Evolutionary conservation across 768 basidiomycete genomes (phyloP).

Genomic region (Lactifluus volemus): DNA sequence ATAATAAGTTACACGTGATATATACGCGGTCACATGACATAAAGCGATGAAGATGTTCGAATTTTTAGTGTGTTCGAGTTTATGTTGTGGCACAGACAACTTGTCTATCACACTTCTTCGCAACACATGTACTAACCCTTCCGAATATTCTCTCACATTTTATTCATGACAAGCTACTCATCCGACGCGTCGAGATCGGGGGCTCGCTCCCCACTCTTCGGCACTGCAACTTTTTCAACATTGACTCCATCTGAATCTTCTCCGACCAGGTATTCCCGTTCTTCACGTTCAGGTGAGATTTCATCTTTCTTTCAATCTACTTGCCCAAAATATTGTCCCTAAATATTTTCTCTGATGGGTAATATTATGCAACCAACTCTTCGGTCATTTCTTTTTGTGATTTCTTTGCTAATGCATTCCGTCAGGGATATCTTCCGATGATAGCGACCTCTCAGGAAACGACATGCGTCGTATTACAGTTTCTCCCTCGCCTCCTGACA

Average conservation of each 20-base stretch:
- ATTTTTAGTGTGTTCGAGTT: not conserved
- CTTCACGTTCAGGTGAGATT: conserved; percentile 44
- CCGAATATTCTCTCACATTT: conserved; percentile 1
- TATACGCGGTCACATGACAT: conserved; percentile 29
- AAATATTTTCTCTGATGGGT: not conserved
- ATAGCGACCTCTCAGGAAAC: conserved; percentile 16
- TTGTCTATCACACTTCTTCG: conserved; percentile 23
- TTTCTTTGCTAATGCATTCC: not conserved
- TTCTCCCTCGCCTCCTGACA: conserved; percentile 19
- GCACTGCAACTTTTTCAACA: conserved; percentile 49
- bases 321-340: not conserved
- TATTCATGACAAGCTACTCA: conserved; percentile 32
- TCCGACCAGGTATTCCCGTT: conserved; percentile 46
- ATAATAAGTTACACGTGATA: not conserved
- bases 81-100: not conserved
- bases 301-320: not conserved
- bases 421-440: conserved; percentile 17
- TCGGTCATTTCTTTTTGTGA: not conserved
- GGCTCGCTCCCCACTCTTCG: conserved; percentile 53
- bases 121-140: conserved; percentile 25
- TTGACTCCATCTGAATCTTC: conserved; percentile 47
- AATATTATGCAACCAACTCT: not conserved
- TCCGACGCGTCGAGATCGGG: conserved; percentile 25
- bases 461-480: conserved; percentile 21
- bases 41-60: conserved; percentile 20